Conservation (phyloP, 257 asterid species). For the Rehmannia glutinosa region DNA sequence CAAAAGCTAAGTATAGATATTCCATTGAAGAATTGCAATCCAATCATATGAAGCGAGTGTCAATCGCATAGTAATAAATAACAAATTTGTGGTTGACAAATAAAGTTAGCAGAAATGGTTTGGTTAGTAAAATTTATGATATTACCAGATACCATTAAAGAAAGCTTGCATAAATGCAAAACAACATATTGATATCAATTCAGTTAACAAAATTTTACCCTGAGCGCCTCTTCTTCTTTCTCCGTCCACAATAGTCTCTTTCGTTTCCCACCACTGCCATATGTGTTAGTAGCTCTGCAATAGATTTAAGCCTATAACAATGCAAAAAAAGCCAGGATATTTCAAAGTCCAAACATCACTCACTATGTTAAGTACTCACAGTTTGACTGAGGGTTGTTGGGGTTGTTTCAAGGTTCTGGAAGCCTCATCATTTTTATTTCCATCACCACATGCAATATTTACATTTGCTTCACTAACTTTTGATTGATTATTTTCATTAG, state of each 20-base stretch:
- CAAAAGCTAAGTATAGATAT: background rate
- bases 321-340: background rate
- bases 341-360: background rate
- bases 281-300: conserved; percentile 32
- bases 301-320: conserved; percentile 3
- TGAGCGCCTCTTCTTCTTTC: conserved; percentile 61
- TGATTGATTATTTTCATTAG: conserved; percentile 15
- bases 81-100: background rate
- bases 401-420: conserved; percentile 22
- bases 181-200: conserved; percentile 8
- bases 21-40: background rate
- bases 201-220: conserved; percentile 35
- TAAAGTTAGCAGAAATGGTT: background rate
- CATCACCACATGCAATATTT: background rate
- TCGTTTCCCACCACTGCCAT: conserved; percentile 34
- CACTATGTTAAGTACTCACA: conserved; percentile 34
- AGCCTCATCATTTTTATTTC: conserved; percentile 16
- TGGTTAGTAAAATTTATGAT: background rate
- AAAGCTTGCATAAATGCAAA: background rate
- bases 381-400: conserved; percentile 13
- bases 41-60: background rate
- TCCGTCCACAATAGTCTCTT: conserved; percentile 46
- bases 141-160: background rate
- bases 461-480: conserved; percentile 6
- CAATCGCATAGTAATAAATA: background rate